phyloP scores from a whole-genome alignment of 2,329 filamentous ascomycete genomes.

The Furcasterigmium furcatum region DNA sequence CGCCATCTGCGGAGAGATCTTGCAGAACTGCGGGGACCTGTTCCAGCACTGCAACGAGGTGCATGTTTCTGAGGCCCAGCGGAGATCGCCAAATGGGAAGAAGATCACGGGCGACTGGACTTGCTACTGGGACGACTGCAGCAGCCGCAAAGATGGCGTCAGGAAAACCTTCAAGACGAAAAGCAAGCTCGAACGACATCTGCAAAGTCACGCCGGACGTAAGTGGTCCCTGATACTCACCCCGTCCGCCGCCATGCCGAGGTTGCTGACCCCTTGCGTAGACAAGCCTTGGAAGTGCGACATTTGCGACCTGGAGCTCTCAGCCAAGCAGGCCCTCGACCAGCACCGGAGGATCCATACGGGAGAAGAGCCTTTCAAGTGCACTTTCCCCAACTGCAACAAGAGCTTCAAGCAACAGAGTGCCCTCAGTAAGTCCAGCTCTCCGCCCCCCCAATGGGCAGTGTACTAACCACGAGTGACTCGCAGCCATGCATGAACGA shows the following conservation, averaged over 20 bases:
- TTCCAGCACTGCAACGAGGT: too few relatives aligned
- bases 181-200: constrained; percentile 62
- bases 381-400: constrained; percentile 41
- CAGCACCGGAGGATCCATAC: constrained; percentile 68
- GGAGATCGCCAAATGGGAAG: too few relatives aligned
- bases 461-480: not conserved
- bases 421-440: constrained; percentile 52
- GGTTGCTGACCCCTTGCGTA: too few relatives aligned
- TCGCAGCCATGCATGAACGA: constrained; percentile 61
- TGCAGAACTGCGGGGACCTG: too few relatives aligned
- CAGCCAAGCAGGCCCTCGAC: constrained; percentile 64
- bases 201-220: constrained; percentile 65
- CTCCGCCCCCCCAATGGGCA: not conserved
- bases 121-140: constrained; percentile 57
- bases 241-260: too few relatives aligned
- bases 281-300: too few relatives aligned
- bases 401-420: constrained; percentile 66
- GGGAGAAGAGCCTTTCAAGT: constrained; percentile 61
- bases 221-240: constrained; percentile 24
- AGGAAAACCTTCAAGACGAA: constrained; percentile 53
- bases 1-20: too few relatives aligned
- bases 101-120: constrained; percentile 1
- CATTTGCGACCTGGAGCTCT: too few relatives aligned
- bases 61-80: too few relatives aligned
- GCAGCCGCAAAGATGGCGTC: constrained; percentile 22